These are phyloP conservation scores for Flaveria ramosissima DNA, from an alignment of 129 eudicot species.

Conservation along the genomic window DNA sequence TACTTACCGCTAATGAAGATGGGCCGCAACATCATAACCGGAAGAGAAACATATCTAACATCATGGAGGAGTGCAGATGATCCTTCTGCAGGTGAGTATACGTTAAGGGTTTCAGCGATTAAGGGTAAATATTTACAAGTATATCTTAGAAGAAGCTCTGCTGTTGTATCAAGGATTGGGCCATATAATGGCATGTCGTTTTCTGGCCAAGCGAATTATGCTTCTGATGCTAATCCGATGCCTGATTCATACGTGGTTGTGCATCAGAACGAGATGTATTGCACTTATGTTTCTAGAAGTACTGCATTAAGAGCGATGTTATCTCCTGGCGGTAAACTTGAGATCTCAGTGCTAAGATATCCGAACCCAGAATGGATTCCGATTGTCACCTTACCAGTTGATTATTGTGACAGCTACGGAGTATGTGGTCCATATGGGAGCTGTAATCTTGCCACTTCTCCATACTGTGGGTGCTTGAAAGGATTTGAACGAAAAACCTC, in stretches of 20 bases:
- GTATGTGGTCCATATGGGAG: slow-evolving; percentile 32
- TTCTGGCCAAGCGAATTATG: slow-evolving; percentile 15
- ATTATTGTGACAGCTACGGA: slow-evolving; percentile 27
- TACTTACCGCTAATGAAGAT: not conserved
- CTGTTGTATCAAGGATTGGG: slow-evolving; percentile 20
- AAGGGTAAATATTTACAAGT: slow-evolving; percentile 28
- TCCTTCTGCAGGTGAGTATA: slow-evolving; percentile 27
- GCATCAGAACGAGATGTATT: slow-evolving; percentile 20
- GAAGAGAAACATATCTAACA: not conserved
- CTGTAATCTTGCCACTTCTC: slow-evolving; percentile 2
- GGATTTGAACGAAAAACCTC: slow-evolving; percentile 34
- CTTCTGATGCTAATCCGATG: slow-evolving; percentile 6
- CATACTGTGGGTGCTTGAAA: slow-evolving; percentile 37
- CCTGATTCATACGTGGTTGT: not conserved
- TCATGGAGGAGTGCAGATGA: slow-evolving; percentile 32
- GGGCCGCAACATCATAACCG: not conserved
- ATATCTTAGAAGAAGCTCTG: slow-evolving; percentile 16
- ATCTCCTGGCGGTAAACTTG: slow-evolving; percentile 25
- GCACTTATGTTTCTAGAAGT: not conserved
- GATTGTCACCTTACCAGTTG: slow-evolving; percentile 8
- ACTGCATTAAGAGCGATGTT: slow-evolving; percentile 1
- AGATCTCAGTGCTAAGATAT: not conserved
- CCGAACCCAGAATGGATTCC: slow-evolving; percentile 12
- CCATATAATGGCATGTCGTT: slow-evolving; percentile 17
- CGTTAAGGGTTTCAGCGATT: not conserved